These are phyloP conservation scores for Datura wrightii DNA, from an alignment of 257 asterid species.

Conservation along the genomic window DNA sequence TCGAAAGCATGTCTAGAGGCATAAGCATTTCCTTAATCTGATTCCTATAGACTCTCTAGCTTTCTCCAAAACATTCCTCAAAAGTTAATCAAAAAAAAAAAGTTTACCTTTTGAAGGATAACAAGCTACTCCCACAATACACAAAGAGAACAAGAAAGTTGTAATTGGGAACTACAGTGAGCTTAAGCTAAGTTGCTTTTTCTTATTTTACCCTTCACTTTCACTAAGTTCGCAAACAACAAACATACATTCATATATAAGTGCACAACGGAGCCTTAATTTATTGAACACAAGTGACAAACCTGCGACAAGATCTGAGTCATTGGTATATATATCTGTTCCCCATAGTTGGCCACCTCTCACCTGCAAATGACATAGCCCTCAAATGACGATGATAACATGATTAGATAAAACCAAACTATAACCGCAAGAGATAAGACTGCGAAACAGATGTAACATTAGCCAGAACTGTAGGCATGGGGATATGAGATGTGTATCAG, in stretches of 20 bases:
- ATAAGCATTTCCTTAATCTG: not conserved
- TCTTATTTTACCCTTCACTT: conserved; percentile 17
- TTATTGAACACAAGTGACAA: conserved; percentile 31
- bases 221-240: not conserved
- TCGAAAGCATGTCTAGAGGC: not conserved
- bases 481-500: conserved; percentile 19
- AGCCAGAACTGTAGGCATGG: conserved; percentile 11
- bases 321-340: conserved; percentile 93
- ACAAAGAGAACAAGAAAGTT: conserved; percentile 2
- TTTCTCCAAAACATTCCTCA: not conserved
- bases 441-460: conserved; percentile 4
- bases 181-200: not conserved
- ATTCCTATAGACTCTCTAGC: not conserved
- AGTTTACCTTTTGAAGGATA: not conserved
- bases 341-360: conserved; percentile 99
- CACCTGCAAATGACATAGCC: conserved; percentile 63
- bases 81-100: not conserved
- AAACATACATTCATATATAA: not conserved
- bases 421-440: conserved; percentile 20
- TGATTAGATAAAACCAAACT: conserved; percentile 28
- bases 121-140: conserved; percentile 8
- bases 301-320: conserved; percentile 99
- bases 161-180: conserved; percentile 16
- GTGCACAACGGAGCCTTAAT: not conserved
- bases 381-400: conserved; percentile 37